Conservation (phyloP, 2,329 filamentous ascomycete genomes). For the Allantophomopsis cytisporea region DNA sequence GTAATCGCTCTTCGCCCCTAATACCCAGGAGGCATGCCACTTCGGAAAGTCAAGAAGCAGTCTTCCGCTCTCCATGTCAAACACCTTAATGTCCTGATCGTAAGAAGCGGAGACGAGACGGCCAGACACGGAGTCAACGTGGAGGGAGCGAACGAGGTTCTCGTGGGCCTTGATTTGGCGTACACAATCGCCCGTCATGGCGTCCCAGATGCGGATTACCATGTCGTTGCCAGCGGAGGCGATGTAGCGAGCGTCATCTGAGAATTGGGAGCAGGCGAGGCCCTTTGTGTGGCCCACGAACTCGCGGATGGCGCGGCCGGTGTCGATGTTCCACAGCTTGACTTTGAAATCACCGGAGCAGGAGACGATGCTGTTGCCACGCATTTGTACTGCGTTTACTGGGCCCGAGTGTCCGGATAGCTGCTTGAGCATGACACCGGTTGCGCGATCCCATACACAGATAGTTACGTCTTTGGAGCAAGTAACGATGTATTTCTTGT, state of each 20-base stretch:
- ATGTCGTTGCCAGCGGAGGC: constrained; percentile 92
- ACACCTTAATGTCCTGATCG: constrained; percentile 91
- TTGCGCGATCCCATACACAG: constrained; percentile 83
- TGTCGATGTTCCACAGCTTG: constrained; percentile 90
- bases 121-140: constrained; percentile 77
- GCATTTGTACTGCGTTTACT: constrained; percentile 92
- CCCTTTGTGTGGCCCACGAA: constrained; percentile 86
- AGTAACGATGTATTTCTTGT: constrained; percentile 84
- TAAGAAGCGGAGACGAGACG: constrained; percentile 87
- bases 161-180: constrained; percentile 72
- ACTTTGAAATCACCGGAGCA: constrained; percentile 89
- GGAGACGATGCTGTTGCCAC: constrained; percentile 83
- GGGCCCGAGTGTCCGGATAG: constrained; percentile 79
- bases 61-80: constrained; percentile 69
- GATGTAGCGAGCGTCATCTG: constrained; percentile 85
- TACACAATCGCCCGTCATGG: constrained; percentile 74
- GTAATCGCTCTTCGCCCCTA: constrained; percentile 93
- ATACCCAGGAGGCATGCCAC: constrained; percentile 94
- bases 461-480: constrained; percentile 95
- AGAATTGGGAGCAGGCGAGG: constrained; percentile 91
- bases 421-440: constrained; percentile 61
- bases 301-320: constrained; percentile 78
- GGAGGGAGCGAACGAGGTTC: constrained; percentile 76
- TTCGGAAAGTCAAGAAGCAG: constrained; percentile 77
- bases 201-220: constrained; percentile 91